A percentile compares a stretch with the other conserved stretches of the same genome.
Conservation (phyloP, 2,329 filamentous ascomycete species). For the Colletotrichum scovillei region DNA sequence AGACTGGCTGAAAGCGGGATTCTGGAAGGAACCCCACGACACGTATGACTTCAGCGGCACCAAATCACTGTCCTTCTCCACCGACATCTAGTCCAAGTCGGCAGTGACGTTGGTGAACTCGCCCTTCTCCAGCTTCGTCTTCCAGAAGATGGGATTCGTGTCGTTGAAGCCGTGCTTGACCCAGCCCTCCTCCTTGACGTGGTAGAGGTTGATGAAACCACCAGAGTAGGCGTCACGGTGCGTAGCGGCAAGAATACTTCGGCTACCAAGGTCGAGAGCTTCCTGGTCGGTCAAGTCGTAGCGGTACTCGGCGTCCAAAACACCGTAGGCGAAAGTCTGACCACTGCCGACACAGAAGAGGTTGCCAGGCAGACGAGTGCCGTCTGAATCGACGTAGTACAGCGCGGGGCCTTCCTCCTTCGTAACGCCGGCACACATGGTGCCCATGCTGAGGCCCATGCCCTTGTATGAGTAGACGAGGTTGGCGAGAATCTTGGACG, state of each 20-base stretch:
- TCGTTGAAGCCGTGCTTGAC: slow-evolving; percentile 98
- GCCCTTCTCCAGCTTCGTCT: slow-evolving; percentile 97
- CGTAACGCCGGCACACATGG: slow-evolving; percentile 98
- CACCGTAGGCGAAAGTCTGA: slow-evolving; percentile 98
- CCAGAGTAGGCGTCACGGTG: slow-evolving; percentile 99
- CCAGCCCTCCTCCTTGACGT: slow-evolving; percentile 99
- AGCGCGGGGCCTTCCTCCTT: slow-evolving; percentile 95
- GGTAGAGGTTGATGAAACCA: slow-evolving; percentile 98
- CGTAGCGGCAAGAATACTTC: slow-evolving; percentile 95
- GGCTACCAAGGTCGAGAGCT: slow-evolving; percentile 87
- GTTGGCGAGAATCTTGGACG: slow-evolving; percentile 98
- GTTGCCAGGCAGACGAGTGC: slow-evolving; percentile 91
- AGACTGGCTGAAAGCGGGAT: background rate
- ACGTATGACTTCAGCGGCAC: background rate
- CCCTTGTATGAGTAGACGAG: slow-evolving; percentile 99
- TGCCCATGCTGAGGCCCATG: slow-evolving; percentile 98
- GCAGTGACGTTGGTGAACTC: slow-evolving; percentile 97
- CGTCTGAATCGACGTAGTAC: slow-evolving; percentile 99
- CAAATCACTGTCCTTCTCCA: slow-evolving; percentile 11
- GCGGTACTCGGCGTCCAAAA: slow-evolving; percentile 93
- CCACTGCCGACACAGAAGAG: slow-evolving; percentile 98
- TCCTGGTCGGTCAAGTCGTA: slow-evolving; percentile 91
- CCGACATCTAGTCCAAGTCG: slow-evolving; percentile 65
- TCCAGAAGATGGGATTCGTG: slow-evolving; percentile 99
- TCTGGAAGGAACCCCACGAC: background rate